These are phyloP conservation scores for Yamadazyma ubonensis DNA, from an alignment of 805 yeast species.

Conservation along the genomic window DNA sequence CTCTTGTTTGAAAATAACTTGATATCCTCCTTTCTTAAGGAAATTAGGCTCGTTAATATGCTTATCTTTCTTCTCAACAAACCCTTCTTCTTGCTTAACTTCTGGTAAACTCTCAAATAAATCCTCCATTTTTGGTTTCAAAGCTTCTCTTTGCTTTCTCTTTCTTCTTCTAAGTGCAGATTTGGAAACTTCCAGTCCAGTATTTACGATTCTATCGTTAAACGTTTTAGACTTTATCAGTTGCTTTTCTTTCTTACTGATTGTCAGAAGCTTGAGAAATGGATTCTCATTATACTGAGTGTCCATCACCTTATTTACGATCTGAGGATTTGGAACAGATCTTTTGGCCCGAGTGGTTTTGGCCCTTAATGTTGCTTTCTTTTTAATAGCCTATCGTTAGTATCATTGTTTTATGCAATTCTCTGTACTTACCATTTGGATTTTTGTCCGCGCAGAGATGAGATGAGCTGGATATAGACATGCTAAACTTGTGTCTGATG, in stretches of 20 bases:
- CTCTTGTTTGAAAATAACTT: conserved; percentile 56
- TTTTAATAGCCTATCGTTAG: conserved; percentile 24
- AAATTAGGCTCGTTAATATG: conserved; percentile 51
- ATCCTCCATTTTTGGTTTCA: conserved; percentile 68
- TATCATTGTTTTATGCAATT: not conserved
- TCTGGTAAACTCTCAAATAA: conserved; percentile 52
- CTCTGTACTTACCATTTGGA: conserved; percentile 14
- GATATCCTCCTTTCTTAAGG: conserved; percentile 37
- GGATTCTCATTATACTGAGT: conserved; percentile 40
- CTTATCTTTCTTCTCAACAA: conserved; percentile 23
- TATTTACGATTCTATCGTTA: conserved; percentile 29
- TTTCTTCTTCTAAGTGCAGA: conserved; percentile 65
- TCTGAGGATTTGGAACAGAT: conserved; percentile 12
- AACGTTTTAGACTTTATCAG: conserved; percentile 38
- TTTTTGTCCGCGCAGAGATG: conserved; percentile 6
- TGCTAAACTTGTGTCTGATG: too few relatives aligned
- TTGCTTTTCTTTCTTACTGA: conserved; percentile 54
- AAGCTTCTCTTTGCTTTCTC: conserved; percentile 55
- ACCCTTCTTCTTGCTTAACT: conserved; percentile 15
- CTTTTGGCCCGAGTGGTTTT: conserved; percentile 25
- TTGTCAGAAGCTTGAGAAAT: conserved; percentile 51
- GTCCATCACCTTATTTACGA: conserved; percentile 15
- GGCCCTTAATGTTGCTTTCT: conserved; percentile 35
- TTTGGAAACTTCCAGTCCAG: conserved; percentile 56
- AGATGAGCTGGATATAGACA: too few relatives aligned